Base-by-base conservation (phyloP, 2,329 filamentous ascomycete species). In the Dactylellina parvicollis region DNA sequence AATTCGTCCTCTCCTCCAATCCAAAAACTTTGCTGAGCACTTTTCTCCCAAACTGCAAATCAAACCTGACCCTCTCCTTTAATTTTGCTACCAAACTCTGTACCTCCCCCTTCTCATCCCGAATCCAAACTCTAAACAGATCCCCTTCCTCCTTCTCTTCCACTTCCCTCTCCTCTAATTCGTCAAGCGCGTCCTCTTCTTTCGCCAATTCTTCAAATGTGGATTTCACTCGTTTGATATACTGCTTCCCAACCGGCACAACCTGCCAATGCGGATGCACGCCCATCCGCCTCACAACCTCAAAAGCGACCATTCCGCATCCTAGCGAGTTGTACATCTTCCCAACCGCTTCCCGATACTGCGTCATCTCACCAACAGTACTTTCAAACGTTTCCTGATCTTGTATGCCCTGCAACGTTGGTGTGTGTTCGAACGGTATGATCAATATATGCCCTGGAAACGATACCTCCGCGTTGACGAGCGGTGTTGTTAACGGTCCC, bases 401-500 rank as follows among this genome's bases (percentile, higher is more conserved):
- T 46, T 86, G 83, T 78, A 96, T 91, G 1, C 85, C 82, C 18
- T 86, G 82, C 3, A 96, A 83, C 0, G 91, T 95, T 0, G 93
- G 87, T 5, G 90, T 85, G 79, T 99, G 95, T 4, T 89, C 86
- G 20, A 96, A 85, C 0, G 95, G 93, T 70, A 97, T 94, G 78
- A 99, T 94, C 74, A 99, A 88, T 78, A 96, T 88, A 80, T 99
- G 95, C 18, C 88, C 87, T 0, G 94, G 92, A 79, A 94, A 96
- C 20, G 84, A 82, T 3, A 88, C 83, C 7, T 84, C 79, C 14
- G 81, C 78, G 79, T 92, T 96, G 1, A 89, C 93, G 5, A 86
- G 82, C 0, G 86, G 81, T 1, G 88, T 90, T 1, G 91, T 89
- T 0, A 99, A 84, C 3, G 95, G 93, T 0, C 95, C 95, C 80